Evolutionary conservation across 768 basidiomycete species (phyloP).

Genomic region (Naematelia encephala): DNA sequence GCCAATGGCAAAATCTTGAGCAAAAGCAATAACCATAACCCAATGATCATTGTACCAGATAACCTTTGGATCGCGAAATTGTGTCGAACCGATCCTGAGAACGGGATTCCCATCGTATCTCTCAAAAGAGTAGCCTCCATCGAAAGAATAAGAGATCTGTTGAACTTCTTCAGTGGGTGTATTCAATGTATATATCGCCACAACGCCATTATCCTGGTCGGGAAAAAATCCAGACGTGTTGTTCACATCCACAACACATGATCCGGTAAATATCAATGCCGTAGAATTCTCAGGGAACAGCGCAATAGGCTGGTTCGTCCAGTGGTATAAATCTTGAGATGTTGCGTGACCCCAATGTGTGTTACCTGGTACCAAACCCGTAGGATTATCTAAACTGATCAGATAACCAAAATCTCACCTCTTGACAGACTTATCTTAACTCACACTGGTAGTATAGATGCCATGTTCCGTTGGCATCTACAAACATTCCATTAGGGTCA

Average conservation of each 20-base stretch:
- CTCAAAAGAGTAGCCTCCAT: conserved; percentile 39
- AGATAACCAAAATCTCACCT: not conserved
- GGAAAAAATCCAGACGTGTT: conserved; percentile 47
- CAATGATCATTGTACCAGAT: conserved; percentile 36
- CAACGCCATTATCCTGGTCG: conserved; percentile 31
- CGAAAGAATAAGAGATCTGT: conserved; percentile 36
- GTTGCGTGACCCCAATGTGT: conserved; percentile 49
- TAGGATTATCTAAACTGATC: conserved; percentile 25
- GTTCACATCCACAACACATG: conserved; percentile 35
- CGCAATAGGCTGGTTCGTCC: conserved; percentile 45
- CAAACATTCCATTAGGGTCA: conserved; percentile 36
- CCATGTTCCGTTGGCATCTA: conserved; percentile 35
- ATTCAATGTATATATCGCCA: conserved; percentile 45
- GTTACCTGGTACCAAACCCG: conserved; percentile 36
- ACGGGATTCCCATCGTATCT: conserved; percentile 39
- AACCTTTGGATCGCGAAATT: conserved; percentile 48
- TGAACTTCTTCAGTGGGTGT: conserved; percentile 32
- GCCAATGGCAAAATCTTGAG: conserved; percentile 29
- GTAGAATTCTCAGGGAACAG: conserved; percentile 32
- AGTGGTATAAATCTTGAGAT: conserved; percentile 39
- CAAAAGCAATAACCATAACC: conserved; percentile 40
- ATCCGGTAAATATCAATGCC: conserved; percentile 38
- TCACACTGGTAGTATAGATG: conserved; percentile 49
- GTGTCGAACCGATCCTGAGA: conserved; percentile 25
- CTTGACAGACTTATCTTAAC: not conserved